Conservation (phyloP, 148 eudicot species). For the Vaccinium darrowii region DNA sequence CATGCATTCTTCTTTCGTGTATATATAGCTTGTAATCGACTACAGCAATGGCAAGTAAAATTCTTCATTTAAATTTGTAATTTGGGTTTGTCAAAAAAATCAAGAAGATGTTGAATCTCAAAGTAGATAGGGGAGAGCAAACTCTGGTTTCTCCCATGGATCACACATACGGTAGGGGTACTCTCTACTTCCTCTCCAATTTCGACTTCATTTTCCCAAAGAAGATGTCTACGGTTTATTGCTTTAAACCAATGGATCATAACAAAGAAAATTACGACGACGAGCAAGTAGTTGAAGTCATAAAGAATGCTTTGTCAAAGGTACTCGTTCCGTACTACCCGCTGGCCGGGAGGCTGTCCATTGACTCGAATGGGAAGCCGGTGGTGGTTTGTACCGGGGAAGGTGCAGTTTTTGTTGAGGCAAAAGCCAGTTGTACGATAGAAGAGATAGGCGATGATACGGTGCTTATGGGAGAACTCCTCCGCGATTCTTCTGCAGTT, state of each 20-base stretch:
- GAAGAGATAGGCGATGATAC: neutral
- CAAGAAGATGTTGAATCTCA: neutral
- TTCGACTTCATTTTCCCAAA: neutral
- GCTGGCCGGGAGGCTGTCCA: neutral
- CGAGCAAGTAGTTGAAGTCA: neutral
- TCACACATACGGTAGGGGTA: neutral
- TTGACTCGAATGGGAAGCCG: neutral
- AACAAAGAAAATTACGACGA: neutral
- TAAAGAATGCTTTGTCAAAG: neutral
- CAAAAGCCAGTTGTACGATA: neutral
- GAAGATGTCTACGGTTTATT: neutral
- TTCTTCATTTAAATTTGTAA: too few species aligned
- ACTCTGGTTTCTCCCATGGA: neutral
- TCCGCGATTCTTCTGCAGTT: neutral
- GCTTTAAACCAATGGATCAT: neutral
- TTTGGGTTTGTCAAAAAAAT: too few species aligned
- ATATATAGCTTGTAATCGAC: too few species aligned
- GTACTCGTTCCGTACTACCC: neutral
- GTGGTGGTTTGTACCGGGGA: neutral
- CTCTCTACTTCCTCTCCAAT: neutral
- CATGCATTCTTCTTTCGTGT: too few species aligned
- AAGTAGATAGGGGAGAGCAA: neutral
- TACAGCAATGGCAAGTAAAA: too few species aligned
- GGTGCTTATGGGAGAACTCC: neutral
- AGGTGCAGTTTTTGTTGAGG: neutral